A percentile compares a stretch with the other conserved stretches of the same genome.
phyloP scores from a whole-genome alignment of 176 grass and related monocot species.

The Aegilops tauschii region DNA sequence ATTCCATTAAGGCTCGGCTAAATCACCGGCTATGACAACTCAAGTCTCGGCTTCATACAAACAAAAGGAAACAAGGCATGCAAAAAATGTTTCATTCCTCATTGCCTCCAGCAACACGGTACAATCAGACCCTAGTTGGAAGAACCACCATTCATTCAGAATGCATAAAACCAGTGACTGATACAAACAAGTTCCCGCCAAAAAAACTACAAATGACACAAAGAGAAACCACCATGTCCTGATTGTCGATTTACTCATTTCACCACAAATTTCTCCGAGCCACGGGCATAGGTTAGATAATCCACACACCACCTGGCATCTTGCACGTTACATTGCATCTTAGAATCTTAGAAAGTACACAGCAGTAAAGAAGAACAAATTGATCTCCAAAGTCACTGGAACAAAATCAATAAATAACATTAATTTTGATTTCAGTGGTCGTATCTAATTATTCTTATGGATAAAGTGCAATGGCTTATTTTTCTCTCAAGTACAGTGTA shows the following conservation, averaged over 20 bases:
- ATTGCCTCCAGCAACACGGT: neutral
- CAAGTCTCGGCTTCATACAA: neutral
- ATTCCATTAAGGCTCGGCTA: no score
- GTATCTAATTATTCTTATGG: neutral
- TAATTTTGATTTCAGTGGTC: neutral
- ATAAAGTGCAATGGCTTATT: neutral
- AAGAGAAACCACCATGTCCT: constrained; percentile 3
- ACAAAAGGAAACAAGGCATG: neutral
- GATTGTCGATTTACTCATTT: neutral
- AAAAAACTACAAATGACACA: neutral
- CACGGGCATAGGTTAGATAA: neutral
- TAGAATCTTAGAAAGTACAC: neutral
- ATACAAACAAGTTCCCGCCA: neutral
- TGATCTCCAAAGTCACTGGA: neutral
- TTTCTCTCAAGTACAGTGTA: neutral
- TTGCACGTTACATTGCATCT: neutral
- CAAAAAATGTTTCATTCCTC: neutral
- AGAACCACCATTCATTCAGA: constrained; percentile 16
- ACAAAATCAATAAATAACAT: neutral
- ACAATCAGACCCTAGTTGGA: constrained; percentile 6
- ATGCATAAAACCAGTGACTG: constrained; percentile 5
- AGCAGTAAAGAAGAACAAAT: neutral
- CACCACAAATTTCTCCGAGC: neutral
- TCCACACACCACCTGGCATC: neutral
- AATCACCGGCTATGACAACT: no score